Evolutionary conservation across 2,329 filamentous ascomycete genomes (phyloP).

Genomic region (Cladorrhinum sp.): DNA sequence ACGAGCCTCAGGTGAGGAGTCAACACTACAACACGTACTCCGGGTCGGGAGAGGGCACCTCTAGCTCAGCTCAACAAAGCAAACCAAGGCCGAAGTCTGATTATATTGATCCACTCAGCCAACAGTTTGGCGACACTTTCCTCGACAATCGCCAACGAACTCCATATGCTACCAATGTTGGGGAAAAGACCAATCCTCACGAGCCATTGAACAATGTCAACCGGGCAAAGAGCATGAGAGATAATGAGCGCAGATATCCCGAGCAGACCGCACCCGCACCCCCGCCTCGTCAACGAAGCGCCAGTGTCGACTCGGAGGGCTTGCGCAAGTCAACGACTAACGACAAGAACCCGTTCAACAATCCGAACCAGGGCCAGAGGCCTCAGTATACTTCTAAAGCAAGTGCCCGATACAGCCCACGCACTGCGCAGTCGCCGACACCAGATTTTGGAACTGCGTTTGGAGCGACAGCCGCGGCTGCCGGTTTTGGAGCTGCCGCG

Average conservation of each 20-base stretch:
- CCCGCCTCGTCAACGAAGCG: conserved; percentile 31
- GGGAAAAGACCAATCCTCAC: conserved; percentile 59
- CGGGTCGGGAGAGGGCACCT: conserved; percentile 26
- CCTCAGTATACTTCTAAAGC: conserved; percentile 20
- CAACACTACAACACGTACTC: conserved; percentile 43
- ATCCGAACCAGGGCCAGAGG: conserved; percentile 3
- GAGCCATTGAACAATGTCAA: conserved; percentile 42
- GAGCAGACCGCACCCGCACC: conserved; percentile 19
- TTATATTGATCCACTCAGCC: conserved; percentile 42
- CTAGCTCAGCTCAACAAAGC: conserved; percentile 10
- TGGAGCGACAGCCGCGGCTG: not conserved
- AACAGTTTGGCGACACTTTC: conserved; percentile 41
- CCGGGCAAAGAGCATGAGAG: conserved; percentile 46
- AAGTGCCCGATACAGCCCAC: conserved; percentile 23
- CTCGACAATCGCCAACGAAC: conserved; percentile 53
- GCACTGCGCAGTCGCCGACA: conserved; percentile 10
- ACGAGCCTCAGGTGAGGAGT: conserved; percentile 51
- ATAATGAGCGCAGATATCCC: conserved; percentile 32
- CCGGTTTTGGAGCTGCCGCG: not conserved
- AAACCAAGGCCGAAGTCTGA: conserved; percentile 15
- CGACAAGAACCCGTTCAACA: conserved; percentile 11
- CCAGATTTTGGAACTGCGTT: not conserved
- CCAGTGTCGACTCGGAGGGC: conserved; percentile 32
- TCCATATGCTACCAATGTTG: conserved; percentile 53
- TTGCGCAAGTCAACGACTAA: conserved; percentile 18